A percentile compares a stretch with the other conserved stretches of the same genome.
Evolutionary conservation across 768 basidiomycete species (phyloP).

Genomic region (Kwoniella europaea): DNA sequence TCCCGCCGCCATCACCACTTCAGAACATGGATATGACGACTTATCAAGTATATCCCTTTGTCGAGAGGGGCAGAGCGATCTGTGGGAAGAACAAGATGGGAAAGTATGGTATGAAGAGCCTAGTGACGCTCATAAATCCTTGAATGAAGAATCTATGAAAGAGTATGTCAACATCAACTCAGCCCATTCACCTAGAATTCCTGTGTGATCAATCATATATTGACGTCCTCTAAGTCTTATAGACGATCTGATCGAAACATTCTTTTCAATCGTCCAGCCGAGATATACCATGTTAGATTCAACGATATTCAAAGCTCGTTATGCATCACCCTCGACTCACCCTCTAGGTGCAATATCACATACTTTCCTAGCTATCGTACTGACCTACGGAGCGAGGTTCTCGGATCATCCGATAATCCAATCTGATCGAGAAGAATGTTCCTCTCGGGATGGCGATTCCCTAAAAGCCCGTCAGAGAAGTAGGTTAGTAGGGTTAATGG

Average conservation of each 20-base stretch:
- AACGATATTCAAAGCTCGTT: constrained; percentile 73
- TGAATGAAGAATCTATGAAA: constrained; percentile 74
- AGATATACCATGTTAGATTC: constrained; percentile 82
- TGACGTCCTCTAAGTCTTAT: constrained; percentile 69
- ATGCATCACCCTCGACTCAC: constrained; percentile 60
- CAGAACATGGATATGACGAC: constrained; percentile 51
- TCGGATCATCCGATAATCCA: constrained; percentile 85
- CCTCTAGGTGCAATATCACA: constrained; percentile 49
- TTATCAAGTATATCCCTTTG: constrained; percentile 35
- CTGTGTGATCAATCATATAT: not conserved
- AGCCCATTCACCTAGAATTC: constrained; percentile 17
- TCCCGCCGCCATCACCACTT: constrained; percentile 40
- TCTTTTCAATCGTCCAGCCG: constrained; percentile 80
- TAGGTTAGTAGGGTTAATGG: constrained; percentile 73
- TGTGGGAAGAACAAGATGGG: constrained; percentile 46
- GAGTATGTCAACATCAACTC: constrained; percentile 69
- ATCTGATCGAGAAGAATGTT: constrained; percentile 69
- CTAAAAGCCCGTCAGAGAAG: constrained; percentile 64
- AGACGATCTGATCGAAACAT: constrained; percentile 90
- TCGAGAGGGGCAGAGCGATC: constrained; percentile 29
- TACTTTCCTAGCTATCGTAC: constrained; percentile 76
- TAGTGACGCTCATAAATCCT: constrained; percentile 70
- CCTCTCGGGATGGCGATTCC: constrained; percentile 23
- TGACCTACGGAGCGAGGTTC: constrained; percentile 92
- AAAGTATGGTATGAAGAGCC: constrained; percentile 45